Conservation (phyloP, 2,329 filamentous ascomycete species). For the Capronia coronata region DNA sequence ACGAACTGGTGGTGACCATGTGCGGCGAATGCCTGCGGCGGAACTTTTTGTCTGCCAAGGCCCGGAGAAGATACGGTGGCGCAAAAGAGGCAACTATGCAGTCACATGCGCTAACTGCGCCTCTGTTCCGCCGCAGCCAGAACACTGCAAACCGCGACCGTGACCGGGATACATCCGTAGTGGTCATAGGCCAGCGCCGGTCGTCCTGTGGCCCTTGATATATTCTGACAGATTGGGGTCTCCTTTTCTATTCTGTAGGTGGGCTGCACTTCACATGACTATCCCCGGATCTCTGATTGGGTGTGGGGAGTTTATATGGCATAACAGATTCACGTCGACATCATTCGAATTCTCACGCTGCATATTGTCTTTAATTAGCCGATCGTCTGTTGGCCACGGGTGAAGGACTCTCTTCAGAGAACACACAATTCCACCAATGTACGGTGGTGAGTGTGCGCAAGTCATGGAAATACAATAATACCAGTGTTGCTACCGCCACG, state of each 20-base stretch:
- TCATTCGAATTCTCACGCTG: neutral
- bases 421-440: neutral
- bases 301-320: neutral
- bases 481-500: neutral
- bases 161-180: too few relatives aligned
- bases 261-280: conserved; percentile 1
- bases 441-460: neutral
- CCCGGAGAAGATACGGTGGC: neutral
- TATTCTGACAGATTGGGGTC: too few relatives aligned
- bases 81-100: neutral
- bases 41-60: conserved; percentile 8
- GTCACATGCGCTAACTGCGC: neutral
- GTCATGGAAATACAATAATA: conserved; percentile 6
- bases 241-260: too few relatives aligned
- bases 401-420: neutral
- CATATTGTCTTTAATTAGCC: neutral
- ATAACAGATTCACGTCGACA: neutral
- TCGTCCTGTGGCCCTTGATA: too few relatives aligned
- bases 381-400: neutral
- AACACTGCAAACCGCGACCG: too few relatives aligned
- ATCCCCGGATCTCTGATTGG: neutral
- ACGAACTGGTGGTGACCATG: too few relatives aligned
- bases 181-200: too few relatives aligned
- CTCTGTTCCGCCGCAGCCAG: neutral
- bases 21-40: conserved; percentile 5